Evolutionary conservation across 106 monocot genomes (phyloP), one percentile per base, ranked within the genome.

Genomic region (Ottelia alismoides): DNA sequence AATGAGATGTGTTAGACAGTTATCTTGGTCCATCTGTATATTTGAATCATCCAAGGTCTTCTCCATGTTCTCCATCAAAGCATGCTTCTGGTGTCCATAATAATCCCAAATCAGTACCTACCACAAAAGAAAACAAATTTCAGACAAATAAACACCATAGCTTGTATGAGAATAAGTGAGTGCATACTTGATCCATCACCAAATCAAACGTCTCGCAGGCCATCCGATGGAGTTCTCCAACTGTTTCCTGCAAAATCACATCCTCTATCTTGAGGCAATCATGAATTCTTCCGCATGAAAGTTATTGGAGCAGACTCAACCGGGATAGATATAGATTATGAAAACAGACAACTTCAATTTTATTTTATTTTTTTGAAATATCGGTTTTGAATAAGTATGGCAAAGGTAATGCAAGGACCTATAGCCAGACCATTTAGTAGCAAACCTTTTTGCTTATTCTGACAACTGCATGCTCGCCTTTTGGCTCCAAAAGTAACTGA

Each of bases 391-490:
- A n/a, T n/a, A n/a, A n/a, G n/a, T n/a, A n/a, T n/a, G n/a, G n/a
- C n/a, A n/a, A n/a, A n/a, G n/a, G n/a, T n/a, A n/a, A n/a, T n/a
- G n/a, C n/a, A n/a, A n/a, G n/a, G n/a, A n/a, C n/a, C n/a, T n/a
- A n/a, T n/a, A n/a, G n/a, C n/a, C n/a, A n/a, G n/a, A n/a, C n/a
- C n/a, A n/a, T n/a, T n/a, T n/a, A n/a, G n/a, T n/a, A n/a, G n/a
- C n/a, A n/a, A n/a, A 98, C 96, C 89, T 98, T 98, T 65, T 98
- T 98, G 82, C 96, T 98, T 70, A 98, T 98, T 75, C 96, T 85
- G 52, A 98, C 68, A 68, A 98, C 49, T 27, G 96, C 85, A 20
- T 69, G 64, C 51, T 89, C 89, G 52, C 70, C 78, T 82, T 85
- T 89, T 47, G 78, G 82, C 50, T 58, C 74, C 56, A 98, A 55